phyloP scores from a whole-genome alignment of 768 basidiomycete species.

The Agrocybe chaxingu region DNA sequence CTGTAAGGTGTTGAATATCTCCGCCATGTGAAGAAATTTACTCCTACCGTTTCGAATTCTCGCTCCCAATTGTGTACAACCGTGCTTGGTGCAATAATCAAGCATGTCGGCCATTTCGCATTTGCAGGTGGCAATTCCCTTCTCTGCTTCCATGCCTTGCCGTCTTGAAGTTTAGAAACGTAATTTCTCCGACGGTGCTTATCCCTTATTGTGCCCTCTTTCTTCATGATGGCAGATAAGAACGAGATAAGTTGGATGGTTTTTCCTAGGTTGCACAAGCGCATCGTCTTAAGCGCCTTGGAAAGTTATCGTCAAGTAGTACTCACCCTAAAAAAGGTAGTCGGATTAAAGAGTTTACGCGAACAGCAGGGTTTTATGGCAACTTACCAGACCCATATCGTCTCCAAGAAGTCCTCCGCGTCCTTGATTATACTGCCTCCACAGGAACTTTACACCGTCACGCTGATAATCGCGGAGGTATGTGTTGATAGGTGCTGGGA shows the following conservation, averaged over 20 bases:
- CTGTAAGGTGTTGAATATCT: slow-evolving; percentile 31
- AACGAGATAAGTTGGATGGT: slow-evolving; percentile 92
- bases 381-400: slow-evolving; percentile 83
- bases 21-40: not conserved
- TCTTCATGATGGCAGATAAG: slow-evolving; percentile 89
- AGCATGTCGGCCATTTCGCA: slow-evolving; percentile 77
- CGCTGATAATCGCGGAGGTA: slow-evolving; percentile 91
- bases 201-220: slow-evolving; percentile 65
- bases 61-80: slow-evolving; percentile 88
- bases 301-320: not conserved
- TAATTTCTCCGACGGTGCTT: slow-evolving; percentile 60
- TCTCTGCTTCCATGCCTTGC: slow-evolving; percentile 45
- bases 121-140: slow-evolving; percentile 64
- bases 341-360: not conserved
- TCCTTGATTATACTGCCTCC: slow-evolving; percentile 59
- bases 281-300: not conserved
- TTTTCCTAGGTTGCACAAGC: slow-evolving; percentile 54
- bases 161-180: slow-evolving; percentile 66
- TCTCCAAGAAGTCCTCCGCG: slow-evolving; percentile 87
- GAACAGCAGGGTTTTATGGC: not conserved
- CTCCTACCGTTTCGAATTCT: slow-evolving; percentile 74
- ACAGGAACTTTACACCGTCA: slow-evolving; percentile 83
- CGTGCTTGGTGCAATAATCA: slow-evolving; percentile 84
- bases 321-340: slow-evolving; percentile 6
- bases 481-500: slow-evolving; percentile 74